Percentiles rank a stretch among this genome's conserved stretches.
Evolutionary conservation across 257 asterid species (phyloP).

Genomic region (Jacaranda copaia): DNA sequence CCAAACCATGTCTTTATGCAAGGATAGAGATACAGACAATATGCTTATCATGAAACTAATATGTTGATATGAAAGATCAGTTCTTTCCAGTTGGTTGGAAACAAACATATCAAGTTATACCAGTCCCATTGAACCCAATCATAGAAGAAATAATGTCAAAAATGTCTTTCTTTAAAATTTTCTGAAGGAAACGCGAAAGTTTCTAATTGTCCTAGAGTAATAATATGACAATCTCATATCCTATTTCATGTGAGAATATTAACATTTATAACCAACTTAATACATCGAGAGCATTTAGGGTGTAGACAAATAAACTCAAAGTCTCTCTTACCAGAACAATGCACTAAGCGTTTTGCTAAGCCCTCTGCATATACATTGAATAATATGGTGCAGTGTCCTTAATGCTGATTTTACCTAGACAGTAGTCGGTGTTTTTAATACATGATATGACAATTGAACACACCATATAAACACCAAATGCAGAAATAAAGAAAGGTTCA

Average conservation of each 20-base stretch:
- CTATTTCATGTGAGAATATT: neutral
- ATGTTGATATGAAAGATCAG: neutral
- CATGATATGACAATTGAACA: neutral
- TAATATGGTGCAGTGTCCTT: neutral
- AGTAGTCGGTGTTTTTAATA: neutral
- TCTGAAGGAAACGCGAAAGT: neutral
- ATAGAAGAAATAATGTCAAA: neutral
- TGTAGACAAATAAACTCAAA: slow-evolving; percentile 5
- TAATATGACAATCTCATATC: neutral
- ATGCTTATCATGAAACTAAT: neutral
- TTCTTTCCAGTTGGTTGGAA: neutral
- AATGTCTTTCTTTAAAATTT: neutral
- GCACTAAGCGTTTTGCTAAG: neutral
- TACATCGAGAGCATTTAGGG: neutral
- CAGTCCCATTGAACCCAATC: neutral
- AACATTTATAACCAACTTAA: neutral
- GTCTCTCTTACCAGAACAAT: neutral
- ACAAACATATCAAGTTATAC: neutral
- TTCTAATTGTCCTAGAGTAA: neutral
- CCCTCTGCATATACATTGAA: neutral
- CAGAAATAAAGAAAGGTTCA: neutral
- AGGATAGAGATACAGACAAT: neutral
- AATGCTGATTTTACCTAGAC: neutral
- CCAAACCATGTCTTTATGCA: neutral
- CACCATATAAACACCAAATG: neutral